A percentile compares a stretch with the other conserved stretches of the same genome.
Conservation (phyloP, 768 basidiomycete species). For the Naganishia onofrii region DNA sequence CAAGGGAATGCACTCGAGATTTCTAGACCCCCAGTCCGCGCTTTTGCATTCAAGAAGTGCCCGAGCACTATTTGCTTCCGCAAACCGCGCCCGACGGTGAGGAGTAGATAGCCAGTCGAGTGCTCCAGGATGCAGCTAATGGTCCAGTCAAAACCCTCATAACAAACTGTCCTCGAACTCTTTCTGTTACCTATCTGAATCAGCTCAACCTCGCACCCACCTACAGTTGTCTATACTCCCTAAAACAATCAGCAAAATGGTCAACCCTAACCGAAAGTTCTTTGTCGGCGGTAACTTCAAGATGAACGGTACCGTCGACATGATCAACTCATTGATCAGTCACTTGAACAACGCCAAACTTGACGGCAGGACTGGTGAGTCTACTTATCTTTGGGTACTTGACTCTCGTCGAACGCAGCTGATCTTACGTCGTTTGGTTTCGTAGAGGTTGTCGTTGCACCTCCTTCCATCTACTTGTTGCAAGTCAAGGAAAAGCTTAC, state of each 20-base stretch:
- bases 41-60: too few relatives aligned
- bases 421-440: neutral
- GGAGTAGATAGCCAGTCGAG: neutral
- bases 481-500: slow-evolving; percentile 64
- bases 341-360: slow-evolving; percentile 74
- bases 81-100: neutral
- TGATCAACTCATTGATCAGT: slow-evolving; percentile 66
- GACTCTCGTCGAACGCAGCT: neutral
- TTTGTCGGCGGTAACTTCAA: slow-evolving; percentile 98
- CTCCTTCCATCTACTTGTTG: slow-evolving; percentile 83
- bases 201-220: neutral
- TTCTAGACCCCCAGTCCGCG: too few relatives aligned
- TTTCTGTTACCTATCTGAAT: neutral
- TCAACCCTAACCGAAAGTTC: slow-evolving; percentile 62
- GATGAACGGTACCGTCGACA: slow-evolving; percentile 73
- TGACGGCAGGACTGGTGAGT: slow-evolving; percentile 70
- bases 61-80: slow-evolving; percentile 2
- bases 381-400: slow-evolving; percentile 20
- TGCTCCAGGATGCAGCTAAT: neutral
- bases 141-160: neutral
- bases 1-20: too few relatives aligned
- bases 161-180: neutral
- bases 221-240: neutral
- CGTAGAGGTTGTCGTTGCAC: slow-evolving; percentile 88
- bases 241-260: slow-evolving; percentile 27